Evolutionary conservation across 192 early-diverging fungal species (phyloP), one percentile per base, ranked within the genome.

Genomic region (Mortierella claussenii): DNA sequence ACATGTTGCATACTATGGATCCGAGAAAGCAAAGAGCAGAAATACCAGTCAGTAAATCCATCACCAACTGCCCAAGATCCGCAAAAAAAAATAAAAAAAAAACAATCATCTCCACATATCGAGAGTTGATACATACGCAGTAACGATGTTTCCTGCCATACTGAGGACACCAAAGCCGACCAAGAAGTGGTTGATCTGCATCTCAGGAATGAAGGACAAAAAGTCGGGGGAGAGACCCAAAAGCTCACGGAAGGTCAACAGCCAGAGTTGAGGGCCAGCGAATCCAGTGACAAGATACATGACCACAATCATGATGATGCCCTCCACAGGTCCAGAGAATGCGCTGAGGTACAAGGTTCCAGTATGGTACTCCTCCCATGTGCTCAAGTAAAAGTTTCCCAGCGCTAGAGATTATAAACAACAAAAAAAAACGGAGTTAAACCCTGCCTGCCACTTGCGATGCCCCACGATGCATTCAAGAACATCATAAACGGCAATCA

Each of bases 301-400:
- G 2, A 75, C 46, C 37, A 89, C 82, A 51, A 93, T 82, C 64
- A 89, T 82, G 44, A 95, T 47, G 43, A 97, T 88, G 26, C 95
- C 95, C 69, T 97, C 95, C n/a, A 97, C 92, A 37, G 95, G 94
- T 5, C 94, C 95, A 62, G 89, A 92, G 82, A 92, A 91, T 64
- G 91, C 88, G 21, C 91, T 88, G 43, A 97, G 78, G 67, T 92
- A 96, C 42, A 97, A 80, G 1, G 90, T 85, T 12, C 93, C 93
- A 4, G 95, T 97, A 65, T 96, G 93, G 69, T 97, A 96, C 65
- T 95, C 94, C 84, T 97, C 96, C 94, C 94, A 95, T 17, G 96
- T 96, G 60, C 91, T 90, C 64, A 95, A 82, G 81, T 95, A 97
- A 76, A 97, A 97, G 85, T 94, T 95, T 32, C 83, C 79, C 43